Base-by-base conservation (phyloP, 495 filamentous ascomycete genomes). In the Trichoderma virens region DNA sequence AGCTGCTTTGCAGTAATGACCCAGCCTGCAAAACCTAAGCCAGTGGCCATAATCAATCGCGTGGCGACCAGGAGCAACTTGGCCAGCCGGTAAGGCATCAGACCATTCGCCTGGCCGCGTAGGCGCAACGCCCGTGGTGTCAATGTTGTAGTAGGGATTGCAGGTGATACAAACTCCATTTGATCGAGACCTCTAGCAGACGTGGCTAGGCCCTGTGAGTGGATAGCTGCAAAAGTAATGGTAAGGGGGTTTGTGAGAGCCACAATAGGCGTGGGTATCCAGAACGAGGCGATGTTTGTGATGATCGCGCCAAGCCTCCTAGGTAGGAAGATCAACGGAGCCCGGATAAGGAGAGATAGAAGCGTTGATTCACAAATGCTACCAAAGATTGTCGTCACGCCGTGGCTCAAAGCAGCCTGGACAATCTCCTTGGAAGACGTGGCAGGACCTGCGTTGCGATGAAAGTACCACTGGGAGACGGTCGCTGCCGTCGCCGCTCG, bases 381-480 rank as follows among this genome's bases (percentile, higher is more conserved):
- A 62, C 94, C 94, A 70, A 97, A 95, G n/a, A 96, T 83, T 18
- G 91, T 92, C 27, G 89, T 90, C 13, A 84, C 78, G 16, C 92
- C 86, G 75, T 98, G 94, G 11, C 76, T 76, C 59, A 95, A 73
- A 28, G 92, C 93, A 20, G 93, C 93, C 62, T 85, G 82, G 47
- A 97, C 90, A 60, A 98, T 86, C 61, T 90, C 86, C 59, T 83
- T 81, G 0, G 90, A 90, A 3, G 88, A 85, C 11, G 90, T 84
- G 23, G 88, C 81, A 13, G 94, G 92, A 39, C 86, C 85, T 27
- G 86, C 83, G 63, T 96, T 87, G 62, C 94, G 90, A 75, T 98
- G 93, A 75, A 98, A 98, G 73, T 98, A 98, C 94, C 94, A 98
- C 73, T 98, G 95, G 23, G 89, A 93, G 39, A 98, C 94, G 13